These are phyloP conservation scores for Colletotrichum agaves DNA, from an alignment of 2,329 filamentous ascomycete species.

Conservation along the genomic window DNA sequence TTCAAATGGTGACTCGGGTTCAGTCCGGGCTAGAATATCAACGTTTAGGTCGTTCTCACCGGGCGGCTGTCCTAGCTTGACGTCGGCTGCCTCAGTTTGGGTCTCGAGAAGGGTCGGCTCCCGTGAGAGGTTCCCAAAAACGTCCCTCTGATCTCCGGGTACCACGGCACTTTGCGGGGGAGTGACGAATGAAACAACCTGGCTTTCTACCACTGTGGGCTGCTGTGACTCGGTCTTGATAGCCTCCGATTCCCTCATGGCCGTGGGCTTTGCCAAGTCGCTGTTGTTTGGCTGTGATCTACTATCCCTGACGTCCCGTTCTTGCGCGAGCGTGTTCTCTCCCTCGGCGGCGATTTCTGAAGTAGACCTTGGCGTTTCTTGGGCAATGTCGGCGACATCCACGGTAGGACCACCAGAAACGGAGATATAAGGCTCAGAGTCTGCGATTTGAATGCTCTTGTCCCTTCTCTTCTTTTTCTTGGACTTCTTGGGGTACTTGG, in stretches of 20 bases:
- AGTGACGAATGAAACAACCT: conserved; percentile 15
- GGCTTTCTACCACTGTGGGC: conserved; percentile 6
- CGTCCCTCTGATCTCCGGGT: background rate
- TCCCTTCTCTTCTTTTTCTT: conserved; percentile 40
- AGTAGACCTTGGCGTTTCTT: background rate
- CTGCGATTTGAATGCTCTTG: conserved; percentile 35
- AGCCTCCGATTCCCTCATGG: background rate
- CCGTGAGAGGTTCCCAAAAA: conserved; percentile 14
- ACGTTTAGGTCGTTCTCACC: conserved; percentile 15
- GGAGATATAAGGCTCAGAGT: background rate
- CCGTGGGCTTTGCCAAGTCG: background rate
- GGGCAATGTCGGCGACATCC: background rate
- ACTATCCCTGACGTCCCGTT: background rate
- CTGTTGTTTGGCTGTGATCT: background rate
- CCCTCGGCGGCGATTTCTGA: background rate
- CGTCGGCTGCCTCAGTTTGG: conserved; percentile 22
- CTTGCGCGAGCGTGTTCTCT: background rate
- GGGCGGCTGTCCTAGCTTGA: conserved; percentile 24
- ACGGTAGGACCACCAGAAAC: background rate
- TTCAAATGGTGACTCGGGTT: conserved; percentile 14
- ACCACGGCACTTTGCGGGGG: conserved; percentile 3
- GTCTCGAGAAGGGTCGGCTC: conserved; percentile 24
- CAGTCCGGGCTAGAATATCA: background rate
- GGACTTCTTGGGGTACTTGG: conserved; percentile 22
- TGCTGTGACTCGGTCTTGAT: conserved; percentile 8